These are phyloP conservation scores for Lichtheimia corymbifera DNA, from an alignment of 371 early-diverging fungal genomes.

Conservation along the genomic window DNA sequence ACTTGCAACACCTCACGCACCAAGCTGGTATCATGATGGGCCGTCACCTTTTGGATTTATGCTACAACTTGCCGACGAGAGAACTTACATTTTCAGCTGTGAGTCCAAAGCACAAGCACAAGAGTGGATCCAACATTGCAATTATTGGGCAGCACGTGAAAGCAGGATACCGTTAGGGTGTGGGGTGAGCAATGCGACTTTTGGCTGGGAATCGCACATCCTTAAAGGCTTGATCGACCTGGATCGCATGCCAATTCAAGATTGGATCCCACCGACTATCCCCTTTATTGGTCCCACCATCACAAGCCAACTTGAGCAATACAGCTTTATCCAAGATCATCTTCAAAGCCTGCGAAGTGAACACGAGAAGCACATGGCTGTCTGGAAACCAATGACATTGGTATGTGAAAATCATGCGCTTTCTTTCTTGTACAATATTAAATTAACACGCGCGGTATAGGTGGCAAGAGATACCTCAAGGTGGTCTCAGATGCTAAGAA, in stretches of 20 bases:
- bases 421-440: not conserved
- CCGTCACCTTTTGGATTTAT: slow-evolving; percentile 3
- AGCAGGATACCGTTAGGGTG: slow-evolving; percentile 25
- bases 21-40: slow-evolving; percentile 9
- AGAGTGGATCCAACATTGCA: slow-evolving; percentile 29
- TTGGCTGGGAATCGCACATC: slow-evolving; percentile 27
- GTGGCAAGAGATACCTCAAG: slow-evolving; percentile 2
- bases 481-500: slow-evolving; percentile 8
- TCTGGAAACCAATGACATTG: not conserved
- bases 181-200: slow-evolving; percentile 28
- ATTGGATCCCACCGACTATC: slow-evolving; percentile 7
- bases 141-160: slow-evolving; percentile 27
- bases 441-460: not conserved
- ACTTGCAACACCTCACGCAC: slow-evolving; percentile 10
- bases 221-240: not conserved
- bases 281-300: not conserved
- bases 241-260: slow-evolving; percentile 1
- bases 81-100: slow-evolving; percentile 7
- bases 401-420: slow-evolving; percentile 1
- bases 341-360: slow-evolving; percentile 3
- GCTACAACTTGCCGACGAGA: slow-evolving; percentile 10
- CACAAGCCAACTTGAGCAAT: slow-evolving; percentile 2
- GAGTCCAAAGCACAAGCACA: slow-evolving; percentile 3
- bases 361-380: slow-evolving; percentile 9
- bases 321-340: slow-evolving; percentile 6